These are phyloP conservation scores for Colletotrichum sp. DNA, from an alignment of 2,329 filamentous ascomycete species.

Conservation along the genomic window DNA sequence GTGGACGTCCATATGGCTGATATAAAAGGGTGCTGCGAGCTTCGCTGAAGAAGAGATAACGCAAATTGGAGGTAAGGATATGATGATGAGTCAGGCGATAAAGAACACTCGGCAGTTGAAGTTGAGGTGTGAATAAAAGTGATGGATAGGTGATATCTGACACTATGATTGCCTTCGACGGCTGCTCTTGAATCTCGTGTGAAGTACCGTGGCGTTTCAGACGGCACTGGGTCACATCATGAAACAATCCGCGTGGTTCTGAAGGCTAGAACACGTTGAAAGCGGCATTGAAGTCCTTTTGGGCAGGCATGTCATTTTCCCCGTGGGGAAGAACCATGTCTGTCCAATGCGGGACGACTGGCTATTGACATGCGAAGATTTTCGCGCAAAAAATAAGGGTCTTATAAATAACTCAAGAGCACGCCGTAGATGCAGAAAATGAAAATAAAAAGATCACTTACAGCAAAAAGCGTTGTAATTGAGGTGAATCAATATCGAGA, in stretches of 20 bases:
- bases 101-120: neutral
- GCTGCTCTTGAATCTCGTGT: neutral
- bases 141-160: neutral
- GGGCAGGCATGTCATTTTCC: neutral
- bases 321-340: neutral
- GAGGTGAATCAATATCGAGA: neutral
- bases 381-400: accelerated
- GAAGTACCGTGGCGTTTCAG: neutral
- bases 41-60: neutral
- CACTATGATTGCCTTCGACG: neutral
- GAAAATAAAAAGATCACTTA: neutral
- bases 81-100: accelerated
- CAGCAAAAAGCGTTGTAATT: neutral
- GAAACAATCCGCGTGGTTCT: accelerated
- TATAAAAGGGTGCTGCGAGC: neutral
- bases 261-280: neutral
- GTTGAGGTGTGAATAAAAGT: neutral
- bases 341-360: neutral
- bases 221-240: neutral
- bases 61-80: accelerated
- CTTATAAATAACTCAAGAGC: accelerated
- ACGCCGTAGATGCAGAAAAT: neutral
- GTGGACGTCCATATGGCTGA: neutral
- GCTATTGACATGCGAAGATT: neutral
- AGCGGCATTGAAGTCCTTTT: neutral